A percentile compares a stretch with the other conserved stretches of the same genome.
phyloP scores from a whole-genome alignment of 306 rosid genomes.

The Gastrolobium villosum region DNA sequence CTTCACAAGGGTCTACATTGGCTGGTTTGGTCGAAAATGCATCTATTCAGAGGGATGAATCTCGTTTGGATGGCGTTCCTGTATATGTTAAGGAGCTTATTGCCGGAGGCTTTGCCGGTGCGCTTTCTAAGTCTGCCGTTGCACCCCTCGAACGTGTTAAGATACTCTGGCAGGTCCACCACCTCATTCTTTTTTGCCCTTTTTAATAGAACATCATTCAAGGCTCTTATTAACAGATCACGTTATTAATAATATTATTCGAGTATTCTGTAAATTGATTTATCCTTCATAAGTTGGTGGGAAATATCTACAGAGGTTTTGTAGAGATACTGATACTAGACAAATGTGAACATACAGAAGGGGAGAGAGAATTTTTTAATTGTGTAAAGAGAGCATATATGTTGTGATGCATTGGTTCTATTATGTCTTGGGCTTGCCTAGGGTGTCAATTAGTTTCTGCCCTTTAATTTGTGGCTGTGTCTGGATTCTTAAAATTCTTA shows the following conservation, averaged over 20 bases:
- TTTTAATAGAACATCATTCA: neutral
- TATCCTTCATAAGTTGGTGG: neutral
- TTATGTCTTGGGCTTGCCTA: neutral
- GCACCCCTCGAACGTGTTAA: conserved; percentile 96
- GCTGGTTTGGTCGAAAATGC: conserved; percentile 86
- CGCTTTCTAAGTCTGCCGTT: conserved; percentile 81
- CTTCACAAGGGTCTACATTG: conserved; percentile 77
- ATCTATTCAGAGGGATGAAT: conserved; percentile 53
- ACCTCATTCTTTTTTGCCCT: neutral
- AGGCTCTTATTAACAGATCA: neutral
- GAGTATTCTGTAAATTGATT: conserved; percentile 1
- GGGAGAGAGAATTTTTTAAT: conserved; percentile 1
- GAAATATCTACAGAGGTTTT: neutral
- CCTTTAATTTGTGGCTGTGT: conserved; percentile 11
- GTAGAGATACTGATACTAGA: neutral
- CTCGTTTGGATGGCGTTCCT: conserved; percentile 69
- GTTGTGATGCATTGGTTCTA: neutral
- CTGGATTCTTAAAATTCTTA: conserved; percentile 39
- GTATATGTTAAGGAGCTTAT: conserved; percentile 84
- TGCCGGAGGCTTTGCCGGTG: conserved; percentile 97
- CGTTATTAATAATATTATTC: neutral
- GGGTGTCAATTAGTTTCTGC: conserved; percentile 13
- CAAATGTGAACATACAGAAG: neutral
- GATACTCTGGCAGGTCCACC: conserved; percentile 91
- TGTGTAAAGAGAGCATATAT: conserved; percentile 17